Evolutionary conservation across 202 grass and related monocot genomes (phyloP), one percentile per base, ranked within the genome.

Genomic region (Zizania palustris): DNA sequence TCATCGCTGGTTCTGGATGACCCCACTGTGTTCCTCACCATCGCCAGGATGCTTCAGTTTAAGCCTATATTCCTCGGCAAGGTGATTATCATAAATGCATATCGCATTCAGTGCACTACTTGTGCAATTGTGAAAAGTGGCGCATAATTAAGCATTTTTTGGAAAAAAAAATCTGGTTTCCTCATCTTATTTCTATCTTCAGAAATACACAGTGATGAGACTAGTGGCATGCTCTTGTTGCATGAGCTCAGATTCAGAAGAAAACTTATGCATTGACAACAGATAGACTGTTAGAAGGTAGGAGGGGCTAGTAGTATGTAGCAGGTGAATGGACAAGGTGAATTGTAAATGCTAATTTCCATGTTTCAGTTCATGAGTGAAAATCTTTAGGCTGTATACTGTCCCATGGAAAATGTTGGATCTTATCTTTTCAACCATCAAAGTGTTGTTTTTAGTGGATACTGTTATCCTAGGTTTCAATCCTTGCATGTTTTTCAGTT

Each of bases 11-110:
- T 97, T 63, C 95, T 91, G 0, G 91, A 97, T 62, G 95, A 97
- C 57, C 95, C 91, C 2, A 94, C 91, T 0, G 91, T 97, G 80
- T 76, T 97, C n/a, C 89, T 97, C 71, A 97, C 95, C 53, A 97
- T 97, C 18, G 95, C 95, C 10, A 91, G 95, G 44, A 97, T 97
- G 95, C 95, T 97, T 77, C 95, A 97, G 69, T 97, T 97, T 84
- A 97, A 97, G 73, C 95, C 95, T 73, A 87, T 97, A 76, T 97
- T 97, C 88, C 91, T 97, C 5, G 91, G 95, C 41, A 97, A 97
- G 91, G 95, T 92, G 68, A 22, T 66, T 55, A 53, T 81, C 46
- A 9, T 58, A n/a, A 53, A 40, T 15, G 5, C 6, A 10, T 41
- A 81, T 55, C 4, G n/a, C 59, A 45, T 81, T 41, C 3, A 54